Evolutionary conservation across 2,329 filamentous ascomycete species (phyloP), one percentile per base, ranked within the genome.

Genomic region (Gliomastix tumulicola): DNA sequence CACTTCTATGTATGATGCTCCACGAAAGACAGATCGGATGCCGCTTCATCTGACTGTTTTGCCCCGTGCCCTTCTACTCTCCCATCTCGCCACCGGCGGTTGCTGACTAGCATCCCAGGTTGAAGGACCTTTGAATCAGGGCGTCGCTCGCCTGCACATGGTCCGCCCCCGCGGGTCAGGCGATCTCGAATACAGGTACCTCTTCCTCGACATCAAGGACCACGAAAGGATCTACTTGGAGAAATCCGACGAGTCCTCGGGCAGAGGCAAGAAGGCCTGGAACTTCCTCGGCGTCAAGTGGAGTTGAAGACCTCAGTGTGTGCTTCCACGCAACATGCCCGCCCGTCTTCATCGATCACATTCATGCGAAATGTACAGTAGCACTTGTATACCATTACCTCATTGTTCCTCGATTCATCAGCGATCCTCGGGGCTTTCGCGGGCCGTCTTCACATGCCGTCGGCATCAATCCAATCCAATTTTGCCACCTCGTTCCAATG

Each of bases 181-280:
- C 35, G 79, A 87, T 28, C 88, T 79, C 54, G 74, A 85, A 49
- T 96, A 95, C 61, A 78, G 81, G 53, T 79, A 88, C 53, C 68
- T 97, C 30, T 84, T 79, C 36, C 56, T 97, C 32, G 88, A 95
- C 57, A 76, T 94, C 19, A 81, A 75, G 48, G 88, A 86, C 1
- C 74, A 81, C 34, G 66, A 71, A 37, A 66, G 79, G 40, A 70
- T 84, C 36, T 83, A 80, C 45, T 65, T 86, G 13, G 80, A 84
- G 53, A 76, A 80, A 37, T 67, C 70, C 23, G 73, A 78, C 25
- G 51, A 57, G 12, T 33, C 49, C 9, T 46, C 56, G n/a, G 48
- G 47, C 10, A 50, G 46, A 5, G 60, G 58, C 7, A 56, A 55
- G 39, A 69, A 68, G 41, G 64, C 62, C 37, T 59, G 71, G 28